phyloP scores from a whole-genome alignment of 176 grass and related monocot species.

The Triticum timopheevii region DNA sequence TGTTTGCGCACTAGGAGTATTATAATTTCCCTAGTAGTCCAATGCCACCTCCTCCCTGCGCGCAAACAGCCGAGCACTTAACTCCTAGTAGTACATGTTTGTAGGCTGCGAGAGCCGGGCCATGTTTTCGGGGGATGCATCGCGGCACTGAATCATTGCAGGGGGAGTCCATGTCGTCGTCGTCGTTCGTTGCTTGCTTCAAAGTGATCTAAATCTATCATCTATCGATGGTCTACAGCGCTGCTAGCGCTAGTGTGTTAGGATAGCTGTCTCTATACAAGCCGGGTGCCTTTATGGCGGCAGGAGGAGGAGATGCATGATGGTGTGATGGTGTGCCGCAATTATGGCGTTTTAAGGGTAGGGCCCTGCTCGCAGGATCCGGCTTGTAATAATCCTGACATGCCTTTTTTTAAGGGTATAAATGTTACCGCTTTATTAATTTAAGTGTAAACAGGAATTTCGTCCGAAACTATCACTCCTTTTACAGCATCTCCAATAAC shows the following conservation, averaged over 20 bases:
- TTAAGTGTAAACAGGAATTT: too few relatives aligned
- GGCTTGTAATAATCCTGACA: background rate
- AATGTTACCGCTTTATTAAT: too few relatives aligned
- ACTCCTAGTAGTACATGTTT: background rate
- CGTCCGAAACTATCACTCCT: too few relatives aligned
- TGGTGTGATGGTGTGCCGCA: background rate
- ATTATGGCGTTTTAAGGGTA: constrained; percentile 11
- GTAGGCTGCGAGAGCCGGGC: background rate
- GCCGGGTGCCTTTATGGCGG: background rate
- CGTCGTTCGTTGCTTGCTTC: constrained; percentile 9
- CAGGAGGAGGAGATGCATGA: background rate
- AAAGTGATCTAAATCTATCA: background rate
- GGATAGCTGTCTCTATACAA: background rate
- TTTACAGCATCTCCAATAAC: too few relatives aligned
- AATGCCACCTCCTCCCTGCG: too few relatives aligned
- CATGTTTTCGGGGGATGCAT: constrained; percentile 5
- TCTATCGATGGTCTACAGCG: background rate
- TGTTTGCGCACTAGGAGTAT: too few relatives aligned
- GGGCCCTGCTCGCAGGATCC: background rate
- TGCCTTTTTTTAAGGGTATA: background rate
- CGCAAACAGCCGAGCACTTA: too few relatives aligned
- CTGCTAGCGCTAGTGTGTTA: background rate
- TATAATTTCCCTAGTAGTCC: too few relatives aligned
- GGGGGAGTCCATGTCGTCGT: background rate
- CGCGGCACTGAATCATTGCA: constrained; percentile 30